Evolutionary conservation across 179 eudicot species (phyloP).

Genomic region (Corrigiola litoralis): DNA sequence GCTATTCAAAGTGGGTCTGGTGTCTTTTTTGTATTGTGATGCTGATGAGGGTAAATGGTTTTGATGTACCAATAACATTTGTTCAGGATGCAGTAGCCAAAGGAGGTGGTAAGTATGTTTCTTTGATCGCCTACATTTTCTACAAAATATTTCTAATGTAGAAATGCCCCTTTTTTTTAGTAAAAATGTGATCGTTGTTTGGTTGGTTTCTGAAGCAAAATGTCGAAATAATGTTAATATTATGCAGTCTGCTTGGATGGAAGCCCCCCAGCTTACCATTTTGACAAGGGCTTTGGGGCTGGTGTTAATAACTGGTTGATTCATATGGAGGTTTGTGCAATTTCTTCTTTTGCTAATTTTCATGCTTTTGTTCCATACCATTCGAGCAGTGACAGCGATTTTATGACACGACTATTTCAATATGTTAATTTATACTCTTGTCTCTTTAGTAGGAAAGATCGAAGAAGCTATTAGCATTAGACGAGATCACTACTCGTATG

Average conservation of each 20-base stretch:
- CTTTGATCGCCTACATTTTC: background rate
- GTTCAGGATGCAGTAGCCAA: constrained; percentile 37
- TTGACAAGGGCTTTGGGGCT: constrained; percentile 46
- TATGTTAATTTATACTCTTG: too few species aligned
- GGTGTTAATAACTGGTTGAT: constrained; percentile 59
- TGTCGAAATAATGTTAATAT: background rate
- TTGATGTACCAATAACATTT: constrained; percentile 29
- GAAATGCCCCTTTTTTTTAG: too few species aligned
- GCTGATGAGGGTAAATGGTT: constrained; percentile 25
- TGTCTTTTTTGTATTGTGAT: constrained; percentile 12
- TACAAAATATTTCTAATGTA: background rate
- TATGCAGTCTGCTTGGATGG: constrained; percentile 66
- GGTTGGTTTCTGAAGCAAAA: background rate
- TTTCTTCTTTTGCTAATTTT: background rate
- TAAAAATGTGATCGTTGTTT: background rate
- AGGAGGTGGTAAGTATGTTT: constrained; percentile 39
- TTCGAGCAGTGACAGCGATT: too few species aligned
- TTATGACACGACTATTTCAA: too few species aligned
- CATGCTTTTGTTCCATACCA: too few species aligned
- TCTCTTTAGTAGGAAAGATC: too few species aligned
- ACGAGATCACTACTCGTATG: too few species aligned
- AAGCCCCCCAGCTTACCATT: constrained; percentile 64
- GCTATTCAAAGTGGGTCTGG: constrained; percentile 19
- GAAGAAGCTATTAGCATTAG: too few species aligned
- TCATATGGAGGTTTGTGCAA: constrained; percentile 33